Evolutionary conservation across 495 filamentous ascomycete genomes (phyloP).

Genomic region (Rusavskia elegans): DNA sequence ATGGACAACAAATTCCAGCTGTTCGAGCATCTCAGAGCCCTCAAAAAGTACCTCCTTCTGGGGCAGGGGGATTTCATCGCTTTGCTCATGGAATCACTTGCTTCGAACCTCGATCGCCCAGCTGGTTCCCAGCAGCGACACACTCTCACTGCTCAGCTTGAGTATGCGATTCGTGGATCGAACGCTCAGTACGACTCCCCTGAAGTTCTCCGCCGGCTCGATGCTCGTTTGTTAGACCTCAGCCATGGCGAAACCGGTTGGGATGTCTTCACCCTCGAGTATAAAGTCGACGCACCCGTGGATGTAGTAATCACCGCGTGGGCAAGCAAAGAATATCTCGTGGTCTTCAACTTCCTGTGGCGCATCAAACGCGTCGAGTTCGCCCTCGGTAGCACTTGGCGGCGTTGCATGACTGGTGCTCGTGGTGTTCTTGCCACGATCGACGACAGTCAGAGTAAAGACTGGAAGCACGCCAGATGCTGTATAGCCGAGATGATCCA

Average conservation of each 20-base stretch:
- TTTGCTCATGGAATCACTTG: constrained; percentile 88
- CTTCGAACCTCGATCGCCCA: constrained; percentile 85
- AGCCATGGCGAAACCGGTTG: constrained; percentile 95
- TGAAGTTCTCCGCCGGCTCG: constrained; percentile 84
- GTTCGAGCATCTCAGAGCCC: constrained; percentile 77
- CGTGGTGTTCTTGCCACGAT: constrained; percentile 75
- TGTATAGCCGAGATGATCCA: constrained; percentile 95
- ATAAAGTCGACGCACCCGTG: constrained; percentile 93
- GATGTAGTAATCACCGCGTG: constrained; percentile 95
- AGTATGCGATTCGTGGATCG: constrained; percentile 92
- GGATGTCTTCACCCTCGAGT: constrained; percentile 98
- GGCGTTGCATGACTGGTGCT: constrained; percentile 89
- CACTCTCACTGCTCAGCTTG: constrained; percentile 87
- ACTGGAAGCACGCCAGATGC: constrained; percentile 83
- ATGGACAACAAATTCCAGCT: constrained; percentile 90
- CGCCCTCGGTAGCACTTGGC: constrained; percentile 76
- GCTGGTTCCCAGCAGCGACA: constrained; percentile 89
- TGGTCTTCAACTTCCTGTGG: constrained; percentile 99
- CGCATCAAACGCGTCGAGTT: constrained; percentile 97
- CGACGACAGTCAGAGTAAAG: constrained; percentile 56
- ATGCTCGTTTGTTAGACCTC: constrained; percentile 91
- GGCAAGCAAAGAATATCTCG: constrained; percentile 90
- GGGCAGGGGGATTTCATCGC: constrained; percentile 97
- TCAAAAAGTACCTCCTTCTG: constrained; percentile 89
- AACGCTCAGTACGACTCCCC: constrained; percentile 91